phyloP scores from a whole-genome alignment of 257 asterid genomes.

The Rauvolfia tetraphylla region DNA sequence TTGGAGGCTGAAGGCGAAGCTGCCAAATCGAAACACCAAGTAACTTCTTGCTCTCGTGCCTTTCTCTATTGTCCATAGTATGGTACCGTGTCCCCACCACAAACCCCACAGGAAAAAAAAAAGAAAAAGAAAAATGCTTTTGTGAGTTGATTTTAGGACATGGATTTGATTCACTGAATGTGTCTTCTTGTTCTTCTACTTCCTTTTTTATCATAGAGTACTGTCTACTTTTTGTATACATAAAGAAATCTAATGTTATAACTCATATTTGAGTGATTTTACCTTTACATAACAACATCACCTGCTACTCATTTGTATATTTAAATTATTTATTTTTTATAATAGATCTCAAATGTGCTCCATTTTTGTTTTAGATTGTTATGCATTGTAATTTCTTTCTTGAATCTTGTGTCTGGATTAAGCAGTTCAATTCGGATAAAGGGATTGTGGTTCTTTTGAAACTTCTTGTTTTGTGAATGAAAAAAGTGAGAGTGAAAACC shows the following conservation, averaged over 20 bases:
- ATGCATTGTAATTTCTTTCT: background rate
- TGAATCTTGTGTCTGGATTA: background rate
- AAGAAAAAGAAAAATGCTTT: background rate
- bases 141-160: background rate
- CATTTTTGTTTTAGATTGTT: too few relatives aligned
- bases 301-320: background rate
- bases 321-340: too few relatives aligned
- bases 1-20: conserved; percentile 96
- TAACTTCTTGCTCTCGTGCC: conserved; percentile 24
- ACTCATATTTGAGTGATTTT: background rate
- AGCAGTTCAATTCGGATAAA: too few relatives aligned
- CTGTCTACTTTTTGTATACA: background rate
- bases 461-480: too few relatives aligned
- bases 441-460: too few relatives aligned
- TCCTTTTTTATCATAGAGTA: background rate
- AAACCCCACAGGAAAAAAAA: background rate
- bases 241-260: background rate
- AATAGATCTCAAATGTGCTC: background rate
- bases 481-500: too few relatives aligned
- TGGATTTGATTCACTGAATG: background rate
- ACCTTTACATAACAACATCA: background rate
- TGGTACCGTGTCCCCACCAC: background rate
- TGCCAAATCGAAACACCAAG: conserved; percentile 72
- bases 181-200: background rate
- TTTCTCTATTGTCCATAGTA: background rate